A percentile compares a stretch with the other conserved stretches of the same genome.
These are phyloP conservation scores for Russula brevipes DNA, from an alignment of 768 basidiomycete species.

Conservation along the genomic window DNA sequence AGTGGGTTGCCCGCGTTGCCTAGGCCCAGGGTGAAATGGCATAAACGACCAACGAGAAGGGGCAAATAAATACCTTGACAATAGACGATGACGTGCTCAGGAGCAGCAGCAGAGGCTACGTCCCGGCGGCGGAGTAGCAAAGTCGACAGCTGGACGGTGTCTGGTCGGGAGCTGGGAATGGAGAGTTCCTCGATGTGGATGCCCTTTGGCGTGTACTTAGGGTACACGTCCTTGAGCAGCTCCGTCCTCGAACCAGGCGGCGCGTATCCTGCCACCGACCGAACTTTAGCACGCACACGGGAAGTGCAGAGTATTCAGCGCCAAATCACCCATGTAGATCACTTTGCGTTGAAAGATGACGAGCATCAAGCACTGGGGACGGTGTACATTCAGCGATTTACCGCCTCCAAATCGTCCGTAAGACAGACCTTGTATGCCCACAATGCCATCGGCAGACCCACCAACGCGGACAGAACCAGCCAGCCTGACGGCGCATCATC, in stretches of 20 bases:
- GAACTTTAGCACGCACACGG: background rate
- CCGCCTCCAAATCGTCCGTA: background rate
- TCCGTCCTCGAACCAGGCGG: conserved; percentile 41
- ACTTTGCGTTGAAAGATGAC: conserved; percentile 45
- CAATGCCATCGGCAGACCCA: conserved; percentile 22
- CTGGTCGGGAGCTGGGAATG: conserved; percentile 25
- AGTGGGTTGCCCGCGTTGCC: conserved; percentile 51
- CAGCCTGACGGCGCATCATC: conserved; percentile 15
- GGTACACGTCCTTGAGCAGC: conserved; percentile 27
- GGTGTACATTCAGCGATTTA: background rate
- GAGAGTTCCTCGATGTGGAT: conserved; percentile 31
- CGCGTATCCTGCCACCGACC: conserved; percentile 32
- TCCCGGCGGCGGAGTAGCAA: conserved; percentile 26
- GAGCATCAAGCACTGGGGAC: conserved; percentile 41
- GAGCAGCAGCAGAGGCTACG: background rate
- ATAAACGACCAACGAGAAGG: background rate
- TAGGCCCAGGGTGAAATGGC: conserved; percentile 15
- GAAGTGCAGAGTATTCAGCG: background rate
- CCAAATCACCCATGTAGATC: conserved; percentile 43
- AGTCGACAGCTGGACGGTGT: conserved; percentile 27
- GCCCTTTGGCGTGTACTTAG: conserved; percentile 25
- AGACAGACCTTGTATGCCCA: conserved; percentile 25
- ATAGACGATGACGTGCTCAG: conserved; percentile 33
- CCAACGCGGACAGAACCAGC: conserved; percentile 15
- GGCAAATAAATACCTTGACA: conserved; percentile 32